phyloP scores from a whole-genome alignment of 2,329 filamentous ascomycete species.

The Alternaria incomplexa region DNA sequence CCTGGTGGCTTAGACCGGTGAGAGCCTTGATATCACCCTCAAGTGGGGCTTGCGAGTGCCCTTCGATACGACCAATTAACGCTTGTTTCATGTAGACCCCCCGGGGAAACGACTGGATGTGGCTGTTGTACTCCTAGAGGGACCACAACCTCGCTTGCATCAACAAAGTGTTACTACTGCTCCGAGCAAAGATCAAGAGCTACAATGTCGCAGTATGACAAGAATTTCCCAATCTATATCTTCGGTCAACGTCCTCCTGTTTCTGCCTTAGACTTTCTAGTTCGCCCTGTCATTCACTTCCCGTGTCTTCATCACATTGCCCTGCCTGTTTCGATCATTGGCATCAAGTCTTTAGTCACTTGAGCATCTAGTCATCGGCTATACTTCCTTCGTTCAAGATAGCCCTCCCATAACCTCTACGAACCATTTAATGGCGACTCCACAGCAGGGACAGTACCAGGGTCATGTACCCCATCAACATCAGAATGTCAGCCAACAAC shows the following conservation, averaged over 20 bases:
- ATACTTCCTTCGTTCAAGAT: neutral
- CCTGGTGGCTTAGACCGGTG: conserved; percentile 31
- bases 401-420: neutral
- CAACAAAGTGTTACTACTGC: conserved; percentile 15
- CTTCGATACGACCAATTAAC: conserved; percentile 18
- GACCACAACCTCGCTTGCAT: conserved; percentile 17
- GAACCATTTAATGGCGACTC: conserved; percentile 17
- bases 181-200: conserved; percentile 5
- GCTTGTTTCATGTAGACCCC: conserved; percentile 6
- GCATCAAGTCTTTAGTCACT: neutral
- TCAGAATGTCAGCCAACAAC: conserved; percentile 23
- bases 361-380: neutral
- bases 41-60: conserved; percentile 19
- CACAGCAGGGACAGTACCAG: conserved; percentile 16
- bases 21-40: conserved; percentile 17
- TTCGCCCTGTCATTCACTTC: conserved; percentile 10
- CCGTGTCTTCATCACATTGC: neutral
- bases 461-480: conserved; percentile 15
- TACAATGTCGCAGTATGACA: conserved; percentile 10
- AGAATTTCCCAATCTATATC: conserved; percentile 16
- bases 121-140: conserved; percentile 6
- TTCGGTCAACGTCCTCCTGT: conserved; percentile 14
- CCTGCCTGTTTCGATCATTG: neutral
- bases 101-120: conserved; percentile 1
- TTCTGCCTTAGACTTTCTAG: conserved; percentile 16